Evolutionary conservation across 2,329 filamentous ascomycete species (phyloP), one percentile per base, ranked within the genome.

Genomic region (Ampelomyces quisqualis): DNA sequence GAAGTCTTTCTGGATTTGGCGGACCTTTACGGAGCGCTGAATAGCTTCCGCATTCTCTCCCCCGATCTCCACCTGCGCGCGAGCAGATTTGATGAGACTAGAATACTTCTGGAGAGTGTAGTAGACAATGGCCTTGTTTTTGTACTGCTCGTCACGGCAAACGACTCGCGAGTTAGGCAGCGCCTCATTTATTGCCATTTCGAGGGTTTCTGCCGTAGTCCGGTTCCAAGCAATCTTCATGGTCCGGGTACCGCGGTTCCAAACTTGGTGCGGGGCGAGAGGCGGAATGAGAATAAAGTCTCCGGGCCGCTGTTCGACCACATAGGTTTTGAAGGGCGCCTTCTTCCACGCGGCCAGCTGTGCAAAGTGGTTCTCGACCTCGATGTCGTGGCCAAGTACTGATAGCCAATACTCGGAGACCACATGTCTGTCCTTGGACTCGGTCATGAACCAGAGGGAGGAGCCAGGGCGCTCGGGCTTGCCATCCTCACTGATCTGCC

Each of bases 151-250:
- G 54, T 98, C 93, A 24, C 93, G 86, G 63, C 93, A 97, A 2
- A 97, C 91, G 54, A 96, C 80, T 9, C 90, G 81, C 7, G 90
- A 88, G 55, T 90, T 89, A 0, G 90, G 90, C 2, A 98, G 76
- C 1, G 91, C 90, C 71, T 97, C 93, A 44, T 83, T 79, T 14
- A 97, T 68, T 1, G 91, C 93, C 65, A 94, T 75, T 51, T 91
- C 86, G 3, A 98, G 77, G 0, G 93, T 97, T 60, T 97, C 90
- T 2, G 87, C 86, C 0, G 90, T 96, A 0, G 89, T 96, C 18
- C 93, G 81, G 65, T 98, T 98, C 93, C 93, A 98, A 0, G 93
- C 93, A 6, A 95, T 90, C 65, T 98, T 98, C 80, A 97, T 89
- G 0, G 93, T 98, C 30, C 90, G 79, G 2, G 91, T 96, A 14